phyloP scores from a whole-genome alignment of 23 red algal genomes.

The Gracilaria gracilis region DNA sequence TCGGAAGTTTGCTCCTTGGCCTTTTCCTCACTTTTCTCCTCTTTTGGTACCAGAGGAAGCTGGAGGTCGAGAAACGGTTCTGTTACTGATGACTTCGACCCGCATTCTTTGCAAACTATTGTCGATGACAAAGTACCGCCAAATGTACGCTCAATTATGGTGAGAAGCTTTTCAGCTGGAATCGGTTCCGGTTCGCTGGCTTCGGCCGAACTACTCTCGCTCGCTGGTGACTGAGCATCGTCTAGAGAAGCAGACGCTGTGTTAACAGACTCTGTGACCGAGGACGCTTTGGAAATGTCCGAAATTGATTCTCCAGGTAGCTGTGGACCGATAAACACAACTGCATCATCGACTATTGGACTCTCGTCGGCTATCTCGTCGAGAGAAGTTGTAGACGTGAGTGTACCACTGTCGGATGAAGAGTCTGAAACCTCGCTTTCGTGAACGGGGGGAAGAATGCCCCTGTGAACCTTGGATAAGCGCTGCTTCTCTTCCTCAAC shows the following conservation, averaged over 20 bases:
- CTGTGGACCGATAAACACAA: conserved; percentile 1
- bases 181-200: background rate
- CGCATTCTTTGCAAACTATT: conserved; percentile 67
- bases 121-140: conserved; percentile 60
- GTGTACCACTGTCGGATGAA: conserved; percentile 25
- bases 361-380: conserved; percentile 1
- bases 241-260: background rate
- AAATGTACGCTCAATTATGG: conserved; percentile 58
- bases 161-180: conserved; percentile 50
- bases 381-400: background rate
- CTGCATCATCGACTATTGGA: background rate
- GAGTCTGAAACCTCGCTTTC: conserved; percentile 16
- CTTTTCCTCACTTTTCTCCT: conserved; percentile 19
- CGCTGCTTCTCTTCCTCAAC: conserved; percentile 84
- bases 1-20: background rate
- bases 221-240: background rate
- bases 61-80: conserved; percentile 81
- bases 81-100: conserved; percentile 25
- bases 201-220: background rate
- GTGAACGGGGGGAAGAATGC: background rate
- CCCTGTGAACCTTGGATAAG: conserved; percentile 24
- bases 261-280: background rate
- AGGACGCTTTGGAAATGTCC: background rate
- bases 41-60: conserved; percentile 67
- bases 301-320: background rate